Evolutionary conservation across 768 basidiomycete genomes (phyloP).

Genomic region (Agrocybe praecox): DNA sequence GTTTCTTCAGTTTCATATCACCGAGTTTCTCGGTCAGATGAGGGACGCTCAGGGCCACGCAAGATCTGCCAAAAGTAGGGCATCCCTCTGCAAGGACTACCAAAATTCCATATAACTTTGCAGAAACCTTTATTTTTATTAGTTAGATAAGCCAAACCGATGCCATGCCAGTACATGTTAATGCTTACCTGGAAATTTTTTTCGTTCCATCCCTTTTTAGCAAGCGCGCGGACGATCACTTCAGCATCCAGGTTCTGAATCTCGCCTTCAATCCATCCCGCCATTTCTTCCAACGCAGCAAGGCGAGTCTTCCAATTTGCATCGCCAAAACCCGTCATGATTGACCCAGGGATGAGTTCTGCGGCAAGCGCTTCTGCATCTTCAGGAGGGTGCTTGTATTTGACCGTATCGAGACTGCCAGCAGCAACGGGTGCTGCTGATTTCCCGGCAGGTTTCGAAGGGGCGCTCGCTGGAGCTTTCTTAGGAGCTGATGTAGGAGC

Average conservation of each 20-base stretch:
- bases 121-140: constrained; percentile 66
- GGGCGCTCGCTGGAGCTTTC: constrained; percentile 43
- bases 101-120: constrained; percentile 85
- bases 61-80: constrained; percentile 84
- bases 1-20: constrained; percentile 95
- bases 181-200: constrained; percentile 92
- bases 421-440: constrained; percentile 48
- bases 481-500: constrained; percentile 40
- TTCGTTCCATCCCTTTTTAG: constrained; percentile 96
- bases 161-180: neutral
- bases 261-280: constrained; percentile 75
- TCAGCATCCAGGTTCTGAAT: constrained; percentile 79
- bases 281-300: constrained; percentile 85
- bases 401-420: constrained; percentile 77
- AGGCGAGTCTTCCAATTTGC: constrained; percentile 92
- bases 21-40: constrained; percentile 94
- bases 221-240: constrained; percentile 82
- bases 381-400: constrained; percentile 89
- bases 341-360: constrained; percentile 69
- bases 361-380: constrained; percentile 84
- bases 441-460: constrained; percentile 54
- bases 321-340: constrained; percentile 78
- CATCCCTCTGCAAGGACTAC: constrained; percentile 72
- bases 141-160: neutral
- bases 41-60: constrained; percentile 76